Base-by-base conservation (phyloP, 2,329 filamentous ascomycete genomes). In the Neofusicoccum laricinum region DNA sequence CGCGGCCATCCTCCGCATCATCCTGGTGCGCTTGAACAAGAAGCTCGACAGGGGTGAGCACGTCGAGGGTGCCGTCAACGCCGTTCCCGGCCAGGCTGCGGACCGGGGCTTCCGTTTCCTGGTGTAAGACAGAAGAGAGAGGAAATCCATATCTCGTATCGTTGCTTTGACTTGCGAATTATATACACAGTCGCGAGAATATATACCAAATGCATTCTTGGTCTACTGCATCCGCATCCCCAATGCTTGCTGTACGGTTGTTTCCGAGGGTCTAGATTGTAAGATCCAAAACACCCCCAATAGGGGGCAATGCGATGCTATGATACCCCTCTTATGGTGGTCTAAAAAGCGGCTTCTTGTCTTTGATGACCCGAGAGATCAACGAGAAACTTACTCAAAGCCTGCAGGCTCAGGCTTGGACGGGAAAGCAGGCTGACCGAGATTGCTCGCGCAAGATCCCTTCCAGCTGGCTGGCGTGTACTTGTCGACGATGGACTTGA, bases 401-500 rank as follows among this genome's bases (percentile, higher is more conserved):
- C 78, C 78, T 10, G 77, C 75, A 4, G 72, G 71, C 46, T 79
- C 74, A 5, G 65, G 36, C 61, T 72, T 69, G 21, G 75, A 77
- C 0, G 83, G 84, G 66, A 86, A 82, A 3, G 82, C 77, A 2
- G 81, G 80, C 66, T 80, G 76, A 48, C 85, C 85, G 43, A 90
- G 69, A 69, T 88, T 88, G 64, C 77, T 77, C 45, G 77, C 75
- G 71, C 89, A 92, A 61, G 86, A 86, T 17, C 77, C 73, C 71
- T 85, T 86, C 94, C 93, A 98, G 75, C 93, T 85, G 65, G 81
- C 80, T 0, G 95, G 95, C 1, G 92, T 95, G 73, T 91, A 96
- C 71, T 92, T 92, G 78, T 98, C 94, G 2, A 95, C 92, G 63
- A 97, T 91, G 59, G 86, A 82, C 78, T 98, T 98, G 83, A 99